Conservation (phyloP, 164 flowering plant genomes). For the Warburgia ugandensis region DNA sequence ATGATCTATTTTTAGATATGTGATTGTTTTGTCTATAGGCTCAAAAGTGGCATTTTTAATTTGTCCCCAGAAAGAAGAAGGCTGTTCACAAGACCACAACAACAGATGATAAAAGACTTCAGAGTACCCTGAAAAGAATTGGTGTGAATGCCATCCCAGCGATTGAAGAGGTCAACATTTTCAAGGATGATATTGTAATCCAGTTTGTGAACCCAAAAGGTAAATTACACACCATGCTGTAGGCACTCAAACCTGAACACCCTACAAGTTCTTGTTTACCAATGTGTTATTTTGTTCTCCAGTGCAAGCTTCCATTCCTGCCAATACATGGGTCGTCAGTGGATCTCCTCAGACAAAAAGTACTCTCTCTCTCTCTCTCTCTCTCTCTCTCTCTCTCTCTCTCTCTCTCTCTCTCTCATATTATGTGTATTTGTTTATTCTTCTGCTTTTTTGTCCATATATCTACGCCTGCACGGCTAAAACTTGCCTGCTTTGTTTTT, state of each 20-base stretch:
- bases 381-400: too few relatives aligned
- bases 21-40: neutral
- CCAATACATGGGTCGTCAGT: slow-evolving; percentile 96
- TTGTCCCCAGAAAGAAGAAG: slow-evolving; percentile 99
- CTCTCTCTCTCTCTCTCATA: too few relatives aligned
- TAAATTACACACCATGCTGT: too few relatives aligned
- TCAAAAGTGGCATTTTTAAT: too few relatives aligned
- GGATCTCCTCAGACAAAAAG: slow-evolving; percentile 83
- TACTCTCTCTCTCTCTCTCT: slow-evolving; percentile 15
- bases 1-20: neutral
- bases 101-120: slow-evolving; percentile 91
- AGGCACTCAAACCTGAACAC: too few relatives aligned
- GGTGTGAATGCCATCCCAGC: slow-evolving; percentile 64
- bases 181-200: slow-evolving; percentile 59
- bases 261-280: neutral
- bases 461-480: too few relatives aligned
- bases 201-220: slow-evolving; percentile 61
- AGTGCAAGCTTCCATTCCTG: slow-evolving; percentile 92
- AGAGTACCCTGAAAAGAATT: slow-evolving; percentile 83
- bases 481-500: neutral
- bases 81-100: slow-evolving; percentile 90
- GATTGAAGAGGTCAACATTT: slow-evolving; percentile 66
- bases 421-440: neutral
- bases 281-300: slow-evolving; percentile 16
- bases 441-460: too few relatives aligned